Evolutionary conservation across 768 basidiomycete species (phyloP).

Genomic region (Russula foetens): DNA sequence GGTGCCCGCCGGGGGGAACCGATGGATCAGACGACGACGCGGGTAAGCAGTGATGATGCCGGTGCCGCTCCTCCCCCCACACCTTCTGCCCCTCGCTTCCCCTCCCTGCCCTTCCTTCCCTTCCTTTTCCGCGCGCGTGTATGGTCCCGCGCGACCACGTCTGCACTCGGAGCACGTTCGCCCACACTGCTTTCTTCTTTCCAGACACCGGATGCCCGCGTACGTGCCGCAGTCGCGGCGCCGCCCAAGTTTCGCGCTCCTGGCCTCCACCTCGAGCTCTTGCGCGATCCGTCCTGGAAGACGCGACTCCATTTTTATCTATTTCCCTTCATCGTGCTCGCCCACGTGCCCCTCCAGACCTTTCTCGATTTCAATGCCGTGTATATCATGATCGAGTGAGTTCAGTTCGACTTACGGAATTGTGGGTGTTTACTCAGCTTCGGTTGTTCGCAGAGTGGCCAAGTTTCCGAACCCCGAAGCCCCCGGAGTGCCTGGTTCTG

Average conservation of each 20-base stretch:
- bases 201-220: constrained; percentile 25
- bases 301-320: constrained; percentile 58
- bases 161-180: constrained; percentile 28
- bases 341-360: constrained; percentile 66
- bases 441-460: constrained; percentile 47
- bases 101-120: background rate
- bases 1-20: constrained; percentile 30
- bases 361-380: constrained; percentile 88
- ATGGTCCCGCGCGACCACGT: constrained; percentile 52
- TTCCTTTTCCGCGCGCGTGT: constrained; percentile 35
- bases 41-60: constrained; percentile 29
- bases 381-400: constrained; percentile 78
- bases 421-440: constrained; percentile 1
- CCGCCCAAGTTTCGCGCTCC: constrained; percentile 60
- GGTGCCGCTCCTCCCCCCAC: background rate
- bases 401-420: constrained; percentile 18
- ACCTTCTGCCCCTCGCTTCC: background rate
- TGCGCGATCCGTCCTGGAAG: constrained; percentile 49
- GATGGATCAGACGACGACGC: constrained; percentile 45
- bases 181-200: constrained; percentile 41
- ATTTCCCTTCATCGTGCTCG: constrained; percentile 63
- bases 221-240: constrained; percentile 24
- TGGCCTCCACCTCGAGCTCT: constrained; percentile 57
- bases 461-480: constrained; percentile 65
- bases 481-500: constrained; percentile 60